phyloP scores from a whole-genome alignment of 2,329 filamentous ascomycete genomes.

The Epichloe aotearoae region DNA sequence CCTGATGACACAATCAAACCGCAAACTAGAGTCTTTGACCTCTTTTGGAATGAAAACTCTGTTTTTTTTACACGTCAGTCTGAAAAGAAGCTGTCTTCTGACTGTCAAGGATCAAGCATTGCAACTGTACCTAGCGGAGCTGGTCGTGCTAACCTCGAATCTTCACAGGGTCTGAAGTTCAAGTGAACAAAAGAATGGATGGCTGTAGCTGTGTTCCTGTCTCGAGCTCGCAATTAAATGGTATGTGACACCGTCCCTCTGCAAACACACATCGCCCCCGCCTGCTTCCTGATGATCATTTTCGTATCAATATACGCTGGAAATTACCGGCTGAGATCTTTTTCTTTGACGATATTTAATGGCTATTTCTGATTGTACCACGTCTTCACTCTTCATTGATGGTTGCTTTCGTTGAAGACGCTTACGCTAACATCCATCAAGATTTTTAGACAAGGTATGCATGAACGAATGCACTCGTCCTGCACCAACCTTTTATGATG shows the following conservation, averaged over 20 bases:
- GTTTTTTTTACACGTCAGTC: slow-evolving; percentile 86
- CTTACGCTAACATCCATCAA: slow-evolving; percentile 18
- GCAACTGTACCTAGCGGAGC: neutral
- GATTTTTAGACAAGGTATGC: slow-evolving; percentile 23
- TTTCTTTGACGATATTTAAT: slow-evolving; percentile 67
- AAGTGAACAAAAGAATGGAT: slow-evolving; percentile 5
- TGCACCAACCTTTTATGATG: slow-evolving; percentile 47
- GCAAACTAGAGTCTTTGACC: slow-evolving; percentile 99
- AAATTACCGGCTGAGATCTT: slow-evolving; percentile 86
- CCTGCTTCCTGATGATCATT: slow-evolving; percentile 44
- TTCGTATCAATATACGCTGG: slow-evolving; percentile 61
- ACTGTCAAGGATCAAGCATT: slow-evolving; percentile 3
- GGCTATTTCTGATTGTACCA: slow-evolving; percentile 63
- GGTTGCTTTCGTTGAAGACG: slow-evolving; percentile 1
- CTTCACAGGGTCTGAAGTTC: slow-evolving; percentile 3
- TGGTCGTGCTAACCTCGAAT: slow-evolving; percentile 13
- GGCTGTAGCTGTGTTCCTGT: neutral
- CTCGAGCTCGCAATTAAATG: neutral
- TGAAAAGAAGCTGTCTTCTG: slow-evolving; percentile 40
- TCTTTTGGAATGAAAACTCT: slow-evolving; percentile 61
- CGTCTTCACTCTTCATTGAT: slow-evolving; percentile 5
- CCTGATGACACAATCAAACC: slow-evolving; percentile 76
- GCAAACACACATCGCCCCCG: neutral
- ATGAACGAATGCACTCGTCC: slow-evolving; percentile 7
- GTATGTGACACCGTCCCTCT: neutral